Base-by-base conservation (phyloP, 495 filamentous ascomycete species). In the Aspergillus panamensis region DNA sequence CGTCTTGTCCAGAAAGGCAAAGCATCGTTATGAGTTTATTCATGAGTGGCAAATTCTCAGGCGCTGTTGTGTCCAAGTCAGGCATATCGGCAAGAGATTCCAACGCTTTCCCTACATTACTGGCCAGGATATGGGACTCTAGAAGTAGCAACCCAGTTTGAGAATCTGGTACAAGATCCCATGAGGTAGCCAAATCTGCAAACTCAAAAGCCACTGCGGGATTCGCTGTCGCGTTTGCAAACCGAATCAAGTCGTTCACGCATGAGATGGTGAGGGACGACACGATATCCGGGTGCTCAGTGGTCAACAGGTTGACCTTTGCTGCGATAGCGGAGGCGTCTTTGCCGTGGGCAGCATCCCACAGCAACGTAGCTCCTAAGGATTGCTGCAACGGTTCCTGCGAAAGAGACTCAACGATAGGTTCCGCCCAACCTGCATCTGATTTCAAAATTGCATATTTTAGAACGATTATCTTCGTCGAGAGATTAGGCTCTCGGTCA, bases 1-100 rank as follows among this genome's bases (percentile, higher is more conserved):
- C 71, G 30, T 75, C 80, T 17, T 76, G 71, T n/a, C 69, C 66
- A 0, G 69, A 73, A 1, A 67, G 57, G 69, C 88, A 92, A 53
- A 96, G 79, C 42, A 87, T 83, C 37, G 83, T 83, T 43, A 98
- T 82, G 40, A 96, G 85, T 55, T 82, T 82, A 72, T 94, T 94
- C 65, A 90, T 74, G 32, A 87, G 73, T 3, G 80, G 74, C 3
- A 89, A 62, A 61, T 90, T 83, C 52, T 83, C 77, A 10, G 84
- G 72, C 3, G 80, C 69, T 8, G 77, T 60, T 4, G 78, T 57
- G 16, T 81, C 80, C 29, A 82, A 72, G 30, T 77, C 74, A 50
- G 81, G 78, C 12, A 91, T 71, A 7, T 81, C 77, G 48, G 83
- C 77, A 59, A 90, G 88, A 29, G 83, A 79, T 3, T 75, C 73